Base-by-base conservation (phyloP, 2,329 filamentous ascomycete genomes). In the Kalmusia sp. region DNA sequence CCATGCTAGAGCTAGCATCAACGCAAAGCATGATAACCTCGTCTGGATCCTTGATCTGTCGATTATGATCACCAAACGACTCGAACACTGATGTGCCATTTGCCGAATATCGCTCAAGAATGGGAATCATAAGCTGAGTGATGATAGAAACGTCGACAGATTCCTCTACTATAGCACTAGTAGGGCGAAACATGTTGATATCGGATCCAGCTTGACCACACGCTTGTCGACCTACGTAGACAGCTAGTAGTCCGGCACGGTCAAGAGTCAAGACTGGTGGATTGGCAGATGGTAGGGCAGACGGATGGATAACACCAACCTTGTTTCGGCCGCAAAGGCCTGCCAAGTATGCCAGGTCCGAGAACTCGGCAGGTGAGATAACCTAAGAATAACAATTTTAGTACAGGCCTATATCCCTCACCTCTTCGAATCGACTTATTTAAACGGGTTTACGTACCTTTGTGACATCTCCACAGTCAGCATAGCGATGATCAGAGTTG, bases 1-100 rank as follows among this genome's bases (percentile, higher is more conserved):
- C 21, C 72, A 76, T 76, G 30, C 70, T 73, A 2, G 56, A 45
- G 35, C 68, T 72, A 19, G 67, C 63, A 51, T 75, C 72, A 2
- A 76, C 71, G 45, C 65, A 70, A 37, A 76, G 65, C 53, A 75
- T 63, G 4, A 72, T 35, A 6, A 74, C 47, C 51, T 76, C 74
- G 19, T 74, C 70, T 14, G 74, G 72, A 12, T 55, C 39, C 9
- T 64, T 61, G 2, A 70, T 30, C 21, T 59, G 61, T 31, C 67
- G 63, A 21, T 67, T 54, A 1, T 61, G 55, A 14, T 64, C 66
- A 4, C 73, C 72, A 25, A 70, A 67, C 1, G 66, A 55, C 49
- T 75, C 72, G 40, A 76, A 76, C 14, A 62, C 25, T 1, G 64
- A 53, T 4, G 71, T 73, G 0, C 72, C 73, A 45, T 76, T 69